These are phyloP conservation scores for Cutaneotrichosporon sp. DNA, from an alignment of 1,284 basidiomycete genomes.

Conservation along the genomic window DNA sequence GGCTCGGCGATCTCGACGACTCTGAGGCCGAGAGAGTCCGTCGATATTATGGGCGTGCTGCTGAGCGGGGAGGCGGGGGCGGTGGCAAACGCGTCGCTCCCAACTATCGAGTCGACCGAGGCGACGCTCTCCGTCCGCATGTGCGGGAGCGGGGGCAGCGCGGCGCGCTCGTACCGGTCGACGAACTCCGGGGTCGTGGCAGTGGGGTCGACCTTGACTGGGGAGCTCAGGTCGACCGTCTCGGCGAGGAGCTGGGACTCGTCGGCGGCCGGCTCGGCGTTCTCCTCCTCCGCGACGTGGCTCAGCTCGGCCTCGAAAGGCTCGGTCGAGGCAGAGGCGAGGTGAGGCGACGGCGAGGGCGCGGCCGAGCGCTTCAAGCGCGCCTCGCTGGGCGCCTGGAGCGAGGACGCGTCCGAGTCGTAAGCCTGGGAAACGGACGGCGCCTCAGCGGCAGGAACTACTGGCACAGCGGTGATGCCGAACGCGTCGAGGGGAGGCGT, in stretches of 20 bases:
- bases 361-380: slow-evolving; percentile 12
- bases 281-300: slow-evolving; percentile 8
- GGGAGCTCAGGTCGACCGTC: neutral
- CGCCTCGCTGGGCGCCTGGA: neutral
- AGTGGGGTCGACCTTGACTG: neutral
- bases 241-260: slow-evolving; percentile 8
- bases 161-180: slow-evolving; percentile 16
- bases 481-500: neutral
- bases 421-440: neutral
- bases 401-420: slow-evolving; percentile 6
- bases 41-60: neutral
- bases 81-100: neutral
- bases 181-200: slow-evolving; percentile 10
- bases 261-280: neutral
- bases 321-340: neutral
- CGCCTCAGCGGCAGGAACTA: neutral
- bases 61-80: slow-evolving; percentile 3
- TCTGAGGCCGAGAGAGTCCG: neutral
- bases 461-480: neutral
- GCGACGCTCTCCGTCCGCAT: neutral
- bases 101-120: neutral
- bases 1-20: neutral
- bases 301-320: slow-evolving; percentile 6
- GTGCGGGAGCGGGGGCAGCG: slow-evolving; percentile 14
- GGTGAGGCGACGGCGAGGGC: slow-evolving; percentile 12